phyloP scores from a whole-genome alignment of 176 grass and related monocot species.

The Pontederia crassipes region DNA sequence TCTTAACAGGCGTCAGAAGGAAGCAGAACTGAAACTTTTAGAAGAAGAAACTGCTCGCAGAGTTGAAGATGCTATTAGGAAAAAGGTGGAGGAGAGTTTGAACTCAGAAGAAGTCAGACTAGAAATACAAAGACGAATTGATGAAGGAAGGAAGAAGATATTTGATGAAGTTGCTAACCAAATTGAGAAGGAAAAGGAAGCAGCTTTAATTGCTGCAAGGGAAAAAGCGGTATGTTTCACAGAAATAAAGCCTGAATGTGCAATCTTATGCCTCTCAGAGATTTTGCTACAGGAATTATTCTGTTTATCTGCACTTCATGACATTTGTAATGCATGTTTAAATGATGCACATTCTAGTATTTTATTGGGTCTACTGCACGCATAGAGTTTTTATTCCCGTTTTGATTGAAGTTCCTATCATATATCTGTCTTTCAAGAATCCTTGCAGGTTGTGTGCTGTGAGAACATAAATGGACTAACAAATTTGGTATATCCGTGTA shows the following conservation, averaged over 20 bases:
- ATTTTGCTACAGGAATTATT: not conserved
- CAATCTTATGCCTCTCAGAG: not conserved
- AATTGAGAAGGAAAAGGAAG: slow-evolving; percentile 93
- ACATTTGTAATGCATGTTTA: too few relatives aligned
- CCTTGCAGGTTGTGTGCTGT: not conserved
- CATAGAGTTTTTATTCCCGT: too few relatives aligned
- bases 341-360: too few relatives aligned
- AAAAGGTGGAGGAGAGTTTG: slow-evolving; percentile 74
- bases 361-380: too few relatives aligned
- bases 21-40: slow-evolving; percentile 87
- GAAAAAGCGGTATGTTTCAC: slow-evolving; percentile 53
- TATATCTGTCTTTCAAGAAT: not conserved
- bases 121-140: slow-evolving; percentile 90
- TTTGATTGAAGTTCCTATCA: too few relatives aligned
- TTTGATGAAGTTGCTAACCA: slow-evolving; percentile 55
- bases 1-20: slow-evolving; percentile 69
- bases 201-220: slow-evolving; percentile 48
- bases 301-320: too few relatives aligned
- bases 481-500: too few relatives aligned
- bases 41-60: slow-evolving; percentile 94
- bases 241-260: not conserved
- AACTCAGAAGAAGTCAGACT: slow-evolving; percentile 81
- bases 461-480: too few relatives aligned
- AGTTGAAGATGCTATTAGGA: slow-evolving; percentile 89
- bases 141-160: slow-evolving; percentile 74